phyloP scores from a whole-genome alignment of 2,329 filamentous ascomycete genomes.

The Sporothrix globosa region DNA sequence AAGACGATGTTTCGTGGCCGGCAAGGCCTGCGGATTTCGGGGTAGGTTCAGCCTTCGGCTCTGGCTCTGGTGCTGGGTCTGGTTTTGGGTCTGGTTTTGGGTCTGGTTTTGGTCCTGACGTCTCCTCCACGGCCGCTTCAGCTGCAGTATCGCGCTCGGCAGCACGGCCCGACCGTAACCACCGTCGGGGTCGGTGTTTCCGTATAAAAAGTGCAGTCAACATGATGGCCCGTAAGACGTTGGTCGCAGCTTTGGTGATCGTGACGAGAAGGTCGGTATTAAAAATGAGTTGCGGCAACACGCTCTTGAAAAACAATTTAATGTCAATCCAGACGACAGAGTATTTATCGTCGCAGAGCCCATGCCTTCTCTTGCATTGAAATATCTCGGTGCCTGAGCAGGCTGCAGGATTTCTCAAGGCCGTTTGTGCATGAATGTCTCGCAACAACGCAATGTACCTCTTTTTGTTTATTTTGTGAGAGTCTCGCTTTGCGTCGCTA shows the following conservation, averaged over 20 bases:
- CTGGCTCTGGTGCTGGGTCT: background rate
- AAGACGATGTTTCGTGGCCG: background rate
- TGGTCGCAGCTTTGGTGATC: background rate
- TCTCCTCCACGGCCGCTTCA: no score
- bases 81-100: background rate
- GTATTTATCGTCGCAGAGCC: background rate
- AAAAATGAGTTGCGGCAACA: no score
- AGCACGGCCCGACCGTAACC: background rate
- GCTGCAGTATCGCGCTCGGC: background rate
- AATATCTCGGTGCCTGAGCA: slow-evolving; percentile 18
- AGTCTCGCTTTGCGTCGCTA: background rate
- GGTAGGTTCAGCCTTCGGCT: background rate
- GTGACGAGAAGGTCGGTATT: background rate
- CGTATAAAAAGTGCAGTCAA: slow-evolving; percentile 20
- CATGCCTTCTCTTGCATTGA: background rate
- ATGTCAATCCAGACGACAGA: background rate
- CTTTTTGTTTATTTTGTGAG: background rate
- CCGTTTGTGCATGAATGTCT: background rate
- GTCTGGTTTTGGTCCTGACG: no score
- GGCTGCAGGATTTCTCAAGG: background rate
- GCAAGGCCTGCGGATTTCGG: background rate
- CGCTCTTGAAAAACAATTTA: background rate
- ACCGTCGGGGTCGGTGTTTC: background rate
- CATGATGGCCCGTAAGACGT: background rate
- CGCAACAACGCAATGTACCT: background rate